Conservation (phyloP, 164 flowering plant genomes). For the grape (Vitis vinifera) region DNA sequence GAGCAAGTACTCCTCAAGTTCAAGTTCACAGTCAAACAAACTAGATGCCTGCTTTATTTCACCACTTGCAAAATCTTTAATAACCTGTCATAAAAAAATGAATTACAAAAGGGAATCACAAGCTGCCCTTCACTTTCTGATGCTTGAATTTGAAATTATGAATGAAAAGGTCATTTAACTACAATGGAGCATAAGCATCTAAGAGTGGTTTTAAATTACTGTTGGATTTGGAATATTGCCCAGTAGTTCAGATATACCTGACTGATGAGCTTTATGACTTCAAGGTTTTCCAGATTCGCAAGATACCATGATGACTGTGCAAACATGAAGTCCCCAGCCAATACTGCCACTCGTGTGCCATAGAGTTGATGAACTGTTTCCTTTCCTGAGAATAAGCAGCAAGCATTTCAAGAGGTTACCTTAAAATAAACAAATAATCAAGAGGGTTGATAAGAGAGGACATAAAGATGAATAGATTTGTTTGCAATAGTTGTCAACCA, state of each 20-base stretch:
- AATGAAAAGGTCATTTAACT: background rate
- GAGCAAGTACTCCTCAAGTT: constrained; percentile 77
- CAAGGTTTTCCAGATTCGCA: constrained; percentile 93
- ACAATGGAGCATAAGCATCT: background rate
- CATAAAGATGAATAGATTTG: background rate
- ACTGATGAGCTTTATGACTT: constrained; percentile 96
- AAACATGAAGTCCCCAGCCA: constrained; percentile 98
- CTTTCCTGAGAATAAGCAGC: constrained; percentile 57
- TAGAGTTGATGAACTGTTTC: constrained; percentile 90
- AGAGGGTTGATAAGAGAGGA: background rate
- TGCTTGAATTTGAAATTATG: background rate
- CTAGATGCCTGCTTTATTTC: constrained; percentile 98
- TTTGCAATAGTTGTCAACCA: too few species aligned
- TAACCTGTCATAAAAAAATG: constrained; percentile 53
- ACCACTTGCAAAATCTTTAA: constrained; percentile 98
- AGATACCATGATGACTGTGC: constrained; percentile 99
- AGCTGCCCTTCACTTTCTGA: background rate
- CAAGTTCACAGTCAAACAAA: constrained; percentile 76
- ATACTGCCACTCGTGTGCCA: constrained; percentile 92
- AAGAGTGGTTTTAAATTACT: background rate
- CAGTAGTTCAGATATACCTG: constrained; percentile 47
- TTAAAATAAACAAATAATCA: background rate
- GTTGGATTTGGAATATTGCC: background rate
- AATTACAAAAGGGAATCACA: background rate
- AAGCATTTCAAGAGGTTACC: background rate